phyloP scores from a whole-genome alignment of 1,284 basidiomycete species.

The Moesziomyces aphidis region DNA sequence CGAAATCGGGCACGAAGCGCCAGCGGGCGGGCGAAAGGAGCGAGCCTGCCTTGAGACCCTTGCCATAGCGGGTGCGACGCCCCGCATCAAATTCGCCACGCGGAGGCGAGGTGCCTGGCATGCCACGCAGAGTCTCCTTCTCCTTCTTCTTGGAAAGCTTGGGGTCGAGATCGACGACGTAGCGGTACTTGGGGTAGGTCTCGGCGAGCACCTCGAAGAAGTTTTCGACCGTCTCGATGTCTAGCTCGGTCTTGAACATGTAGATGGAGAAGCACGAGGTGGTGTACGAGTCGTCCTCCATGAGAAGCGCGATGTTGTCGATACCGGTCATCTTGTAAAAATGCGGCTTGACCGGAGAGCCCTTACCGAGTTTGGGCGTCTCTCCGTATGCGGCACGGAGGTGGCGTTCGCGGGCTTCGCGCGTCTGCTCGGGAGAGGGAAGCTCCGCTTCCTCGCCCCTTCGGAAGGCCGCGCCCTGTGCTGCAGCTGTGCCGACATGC shows the following conservation, averaged over 20 bases:
- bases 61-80: constrained; percentile 52
- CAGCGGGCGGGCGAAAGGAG: constrained; percentile 59
- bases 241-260: constrained; percentile 63
- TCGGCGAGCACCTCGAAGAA: constrained; percentile 64
- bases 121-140: constrained; percentile 10
- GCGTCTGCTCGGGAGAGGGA: constrained; percentile 26
- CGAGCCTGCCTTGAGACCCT: constrained; percentile 59
- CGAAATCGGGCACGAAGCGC: constrained; percentile 64
- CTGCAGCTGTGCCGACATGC: constrained; percentile 27
- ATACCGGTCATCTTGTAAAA: constrained; percentile 62
- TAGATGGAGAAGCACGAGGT: constrained; percentile 67
- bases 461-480: constrained; percentile 43
- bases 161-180: constrained; percentile 63
- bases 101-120: constrained; percentile 23
- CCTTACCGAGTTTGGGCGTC: constrained; percentile 41
- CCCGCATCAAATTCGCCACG: constrained; percentile 41
- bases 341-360: constrained; percentile 47
- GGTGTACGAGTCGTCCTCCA: constrained; percentile 65
- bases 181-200: constrained; percentile 65
- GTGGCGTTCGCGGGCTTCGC: constrained; percentile 34
- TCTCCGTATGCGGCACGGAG: constrained; percentile 39
- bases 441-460: constrained; percentile 15
- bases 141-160: constrained; percentile 49
- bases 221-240: constrained; percentile 60
- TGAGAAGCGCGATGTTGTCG: constrained; percentile 64